Percentiles rank a stretch among this genome's conserved stretches.
These are phyloP conservation scores for Aspergillus sp. DNA, from an alignment of 2,329 filamentous ascomycete genomes.

Conservation along the genomic window DNA sequence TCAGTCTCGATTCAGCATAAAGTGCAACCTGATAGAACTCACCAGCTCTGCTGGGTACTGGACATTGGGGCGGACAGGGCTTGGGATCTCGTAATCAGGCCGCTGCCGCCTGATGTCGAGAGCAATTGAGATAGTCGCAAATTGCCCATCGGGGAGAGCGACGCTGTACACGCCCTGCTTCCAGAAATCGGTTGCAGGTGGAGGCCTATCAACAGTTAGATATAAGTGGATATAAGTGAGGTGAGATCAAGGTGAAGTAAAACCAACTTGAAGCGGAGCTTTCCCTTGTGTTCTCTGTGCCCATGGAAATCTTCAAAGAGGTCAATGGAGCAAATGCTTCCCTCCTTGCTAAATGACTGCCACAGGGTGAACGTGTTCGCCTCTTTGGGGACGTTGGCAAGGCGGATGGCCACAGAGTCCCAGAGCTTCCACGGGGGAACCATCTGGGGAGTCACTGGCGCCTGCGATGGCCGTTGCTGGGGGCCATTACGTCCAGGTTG, in stretches of 20 bases:
- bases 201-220: slow-evolving; percentile 32
- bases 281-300: slow-evolving; percentile 33
- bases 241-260: slow-evolving; percentile 1
- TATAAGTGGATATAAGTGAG: no score
- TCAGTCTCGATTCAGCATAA: no score
- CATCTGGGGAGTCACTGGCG: slow-evolving; percentile 5
- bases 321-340: slow-evolving; percentile 49
- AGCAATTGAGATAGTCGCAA: slow-evolving; percentile 11
- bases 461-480: not conserved
- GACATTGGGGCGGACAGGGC: slow-evolving; percentile 24
- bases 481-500: no score
- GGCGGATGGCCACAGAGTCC: slow-evolving; percentile 29
- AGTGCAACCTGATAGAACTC: slow-evolving; percentile 10
- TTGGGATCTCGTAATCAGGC: slow-evolving; percentile 16
- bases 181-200: slow-evolving; percentile 48
- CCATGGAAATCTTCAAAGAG: slow-evolving; percentile 40
- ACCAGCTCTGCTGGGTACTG: slow-evolving; percentile 29
- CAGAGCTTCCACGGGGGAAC: slow-evolving; percentile 28
- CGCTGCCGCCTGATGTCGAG: slow-evolving; percentile 15
- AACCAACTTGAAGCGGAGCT: slow-evolving; percentile 45
- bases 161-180: slow-evolving; percentile 15
- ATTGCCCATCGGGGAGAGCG: slow-evolving; percentile 17
- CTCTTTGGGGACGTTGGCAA: slow-evolving; percentile 26
- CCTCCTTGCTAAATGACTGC: slow-evolving; percentile 43
- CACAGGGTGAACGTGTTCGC: slow-evolving; percentile 38